Percentiles rank a stretch among this genome's conserved stretches.
Conservation (phyloP, 2,329 filamentous ascomycete species). For the Monosporascus sp. region DNA sequence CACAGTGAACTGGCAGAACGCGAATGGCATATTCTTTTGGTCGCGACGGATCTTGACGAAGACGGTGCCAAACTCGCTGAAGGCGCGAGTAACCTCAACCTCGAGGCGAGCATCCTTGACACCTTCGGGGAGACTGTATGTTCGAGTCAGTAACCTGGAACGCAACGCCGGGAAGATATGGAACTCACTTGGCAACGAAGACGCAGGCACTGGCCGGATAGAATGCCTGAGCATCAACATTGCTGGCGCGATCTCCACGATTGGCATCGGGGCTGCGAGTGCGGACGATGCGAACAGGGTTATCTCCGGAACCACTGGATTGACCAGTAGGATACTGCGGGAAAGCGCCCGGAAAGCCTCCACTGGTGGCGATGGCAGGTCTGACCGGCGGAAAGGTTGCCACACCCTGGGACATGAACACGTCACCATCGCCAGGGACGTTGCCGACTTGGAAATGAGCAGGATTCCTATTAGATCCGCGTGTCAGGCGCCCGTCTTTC, state of each 20-base stretch:
- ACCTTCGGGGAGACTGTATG: conserved; percentile 43
- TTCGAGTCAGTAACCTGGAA: conserved; percentile 8
- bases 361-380: background rate
- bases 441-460: conserved; percentile 11
- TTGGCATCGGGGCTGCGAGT: conserved; percentile 5
- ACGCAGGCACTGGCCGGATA: conserved; percentile 54
- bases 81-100: conserved; percentile 45
- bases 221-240: conserved; percentile 44
- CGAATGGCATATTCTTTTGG: conserved; percentile 53
- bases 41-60: conserved; percentile 62
- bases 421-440: conserved; percentile 10
- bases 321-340: conserved; percentile 1
- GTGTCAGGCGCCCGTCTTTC: background rate
- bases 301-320: background rate
- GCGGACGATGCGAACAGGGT: conserved; percentile 3
- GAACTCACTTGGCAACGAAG: conserved; percentile 61
- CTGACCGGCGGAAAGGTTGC: background rate
- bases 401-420: conserved; percentile 8
- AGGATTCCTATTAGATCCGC: conserved; percentile 1
- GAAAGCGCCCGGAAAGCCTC: conserved; percentile 7
- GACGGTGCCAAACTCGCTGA: conserved; percentile 49
- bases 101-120: conserved; percentile 47
- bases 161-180: background rate
- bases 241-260: conserved; percentile 19
- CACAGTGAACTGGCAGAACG: conserved; percentile 59